Evolutionary conservation across 164 flowering plant genomes (phyloP), one percentile per base, ranked within the genome.

Genomic region (Tetrastigma voinierianum): DNA sequence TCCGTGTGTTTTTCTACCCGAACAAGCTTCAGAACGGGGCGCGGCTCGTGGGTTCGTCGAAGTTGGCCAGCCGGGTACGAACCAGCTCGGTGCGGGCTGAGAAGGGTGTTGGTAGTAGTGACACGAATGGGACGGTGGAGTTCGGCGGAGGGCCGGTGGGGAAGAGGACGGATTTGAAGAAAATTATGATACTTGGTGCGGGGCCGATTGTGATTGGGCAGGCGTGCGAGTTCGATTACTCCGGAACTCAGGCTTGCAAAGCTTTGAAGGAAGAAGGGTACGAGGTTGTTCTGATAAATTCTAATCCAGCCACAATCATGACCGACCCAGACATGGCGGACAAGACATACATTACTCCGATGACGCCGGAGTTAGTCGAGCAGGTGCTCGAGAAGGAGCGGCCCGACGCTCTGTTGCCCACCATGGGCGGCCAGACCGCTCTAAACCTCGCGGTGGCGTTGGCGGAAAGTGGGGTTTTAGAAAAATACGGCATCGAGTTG

Each of bases 231-330:
- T 95, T 95, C 58, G 97, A 95, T 76, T 95, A 95, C 69, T 95
- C 99, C 6, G 99, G 98, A 0, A 95, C 99, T 0, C 99, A 95
- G 51, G 98, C 98, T 0, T 90, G 96, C 65, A 95, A 92, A 68
- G 97, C 97, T 0, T 72, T 95, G 25, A 87, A 83, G 47, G 97
- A 95, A 65, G 97, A 95, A 55, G 99, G 99, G 4, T 95, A 95
- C 68, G 89, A 92, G 58, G 96, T 92, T 13, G 77, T 95, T 18
- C 75, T 95, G 57, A 83, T 95, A 10, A 92, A 95, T 62, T 95
- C 99, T 10, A 95, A 95, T 55, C 99, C 99, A n/a, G 99, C 99
- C 0, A 95, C 99, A 0, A 92, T 95, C 53, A 95, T 95, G 99
- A 95, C 99, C 32, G 99, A 92, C 70, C 99, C 99, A 7, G 99